Evolutionary conservation across 805 yeast genomes (phyloP), one percentile per base, ranked within the genome.

Genomic region (Teunomyces tritomae): DNA sequence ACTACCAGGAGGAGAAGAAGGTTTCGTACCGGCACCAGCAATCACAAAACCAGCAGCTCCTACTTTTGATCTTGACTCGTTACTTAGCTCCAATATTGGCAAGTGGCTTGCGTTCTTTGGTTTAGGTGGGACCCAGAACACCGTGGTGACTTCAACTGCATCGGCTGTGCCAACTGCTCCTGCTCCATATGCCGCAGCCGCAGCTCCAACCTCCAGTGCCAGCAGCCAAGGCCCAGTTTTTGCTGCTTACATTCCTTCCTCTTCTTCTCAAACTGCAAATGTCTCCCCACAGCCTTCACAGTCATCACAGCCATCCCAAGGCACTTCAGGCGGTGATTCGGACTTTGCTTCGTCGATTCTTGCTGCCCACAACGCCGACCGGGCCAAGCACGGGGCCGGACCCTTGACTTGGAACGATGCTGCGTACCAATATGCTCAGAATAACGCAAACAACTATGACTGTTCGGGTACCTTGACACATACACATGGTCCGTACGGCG

Each of bases 381-480:
- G 74, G 43, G 67, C 67, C 1, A 44, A 49, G 6, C 73, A 68
- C 46, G 61, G 61, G 27, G 71, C 56, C 4, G 61, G 55, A 5
- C 57, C 55, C 0, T 61, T 68, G 39, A 49, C 68, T 1, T 68
- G 74, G 74, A 60, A 62, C 20, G 45, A 43, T 14, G 62, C 54
- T n/a, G 61, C 69, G 3, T 68, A 64, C 57, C 49, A 57, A 37
- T 68, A 67, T 49, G 73, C 74, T 5, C 55, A 65, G 45, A 59
- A 59, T 41, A 57, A 63, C 39, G 74, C 74, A 11, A 62, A 67
- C 47, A 58, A 54, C 46, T 68, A 68, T 54, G 71, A 66, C 47
- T 68, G 74, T 52, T 65, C 71, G 2, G 74, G 74, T 3, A 56
- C 58, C 13, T 62, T 68, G 51, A 65, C 69, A 2, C 73, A 68